Evolutionary conservation across 139 green algal species (phyloP), one percentile per base, ranked within the genome.

Genomic region (Tetraselmis striata): DNA sequence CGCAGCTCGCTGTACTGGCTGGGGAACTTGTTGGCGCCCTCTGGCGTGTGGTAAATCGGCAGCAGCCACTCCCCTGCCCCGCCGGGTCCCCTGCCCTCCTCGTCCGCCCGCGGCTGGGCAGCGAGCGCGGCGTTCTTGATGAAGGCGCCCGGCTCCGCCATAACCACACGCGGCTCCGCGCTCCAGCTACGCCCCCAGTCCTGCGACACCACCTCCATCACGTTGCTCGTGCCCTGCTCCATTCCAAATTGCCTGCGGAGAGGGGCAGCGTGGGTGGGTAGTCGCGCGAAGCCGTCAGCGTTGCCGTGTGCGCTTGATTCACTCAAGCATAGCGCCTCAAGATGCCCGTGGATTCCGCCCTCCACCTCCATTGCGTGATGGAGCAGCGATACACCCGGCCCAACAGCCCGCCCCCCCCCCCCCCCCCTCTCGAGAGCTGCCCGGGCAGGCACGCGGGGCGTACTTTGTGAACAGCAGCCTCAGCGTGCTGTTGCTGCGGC

Each of bases 1-100:
- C 45, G 45, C 45, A 67, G 11, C 45, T 67, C 45, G 18, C 45
- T 67, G 45, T 25, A 67, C 45, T 67, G 45, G 18, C 45, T 67
- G 11, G 45, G 45, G 18, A 67, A 67, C 45, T 67, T 67, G 18
- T 67, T 67, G 45, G 45, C 45, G 45, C 45, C 77, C 27, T 80
- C 32, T 2, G 77, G 77, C 2, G 77, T 80, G 77, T 80, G 32
- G 29, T 80, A 80, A 23, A 80, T 32, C 29, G 77, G 77, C 5
- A 80, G 29, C 2, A 80, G 28, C 77, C 77, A 80, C 45, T 5
- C 5, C 45, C 45, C 45, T 5, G 11, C 18, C 45, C 45, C 45
- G 11, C 45, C 45, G n/a, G n/a, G n/a, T n/a, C n/a, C n/a, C n/a
- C n/a, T n/a, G n/a, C n/a, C n/a, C n/a, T n/a, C n/a, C n/a, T n/a